These are phyloP conservation scores for Myriosclerotinia duriaeana DNA, from an alignment of 2,329 filamentous ascomycete genomes.

Conservation along the genomic window DNA sequence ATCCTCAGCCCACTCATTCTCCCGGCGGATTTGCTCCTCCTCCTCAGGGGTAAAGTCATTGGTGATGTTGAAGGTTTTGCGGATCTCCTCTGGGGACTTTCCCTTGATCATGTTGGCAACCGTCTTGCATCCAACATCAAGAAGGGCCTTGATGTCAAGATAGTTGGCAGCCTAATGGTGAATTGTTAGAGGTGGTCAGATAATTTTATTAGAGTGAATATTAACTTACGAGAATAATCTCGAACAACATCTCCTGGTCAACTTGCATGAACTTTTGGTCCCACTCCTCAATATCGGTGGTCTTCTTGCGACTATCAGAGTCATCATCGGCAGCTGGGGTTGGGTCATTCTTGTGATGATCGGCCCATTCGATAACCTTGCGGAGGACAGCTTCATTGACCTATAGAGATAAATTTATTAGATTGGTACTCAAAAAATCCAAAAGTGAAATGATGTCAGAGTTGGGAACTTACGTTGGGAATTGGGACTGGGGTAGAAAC, in stretches of 20 bases:
- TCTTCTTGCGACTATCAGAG: constrained; percentile 93
- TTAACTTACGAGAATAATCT: constrained; percentile 85
- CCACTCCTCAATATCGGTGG: constrained; percentile 98
- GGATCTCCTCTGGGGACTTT: constrained; percentile 98
- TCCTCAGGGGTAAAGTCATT: constrained; percentile 99
- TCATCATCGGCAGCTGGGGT: constrained; percentile 82
- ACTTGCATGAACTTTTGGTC: constrained; percentile 99
- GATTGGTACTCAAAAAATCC: constrained; percentile 19
- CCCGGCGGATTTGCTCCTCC: constrained; percentile 92
- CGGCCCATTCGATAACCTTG: constrained; percentile 98
- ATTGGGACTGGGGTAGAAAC: constrained; percentile 66
- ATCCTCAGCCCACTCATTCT: constrained; percentile 91
- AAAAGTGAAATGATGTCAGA: not conserved
- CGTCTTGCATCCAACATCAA: constrained; percentile 98
- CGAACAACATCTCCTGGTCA: constrained; percentile 99
- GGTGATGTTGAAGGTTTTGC: constrained; percentile 99
- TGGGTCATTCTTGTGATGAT: constrained; percentile 89
- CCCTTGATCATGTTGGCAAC: constrained; percentile 99
- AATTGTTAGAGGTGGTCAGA: not conserved
- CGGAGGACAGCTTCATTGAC: constrained; percentile 90
- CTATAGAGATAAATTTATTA: constrained; percentile 44
- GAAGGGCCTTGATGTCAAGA: constrained; percentile 95
- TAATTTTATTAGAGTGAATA: not conserved
- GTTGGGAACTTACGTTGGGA: constrained; percentile 62
- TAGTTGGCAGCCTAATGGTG: constrained; percentile 82